Evolutionary conservation across 768 basidiomycete genomes (phyloP), one percentile per base, ranked within the genome.

Genomic region (Cytidiella melzeri): DNA sequence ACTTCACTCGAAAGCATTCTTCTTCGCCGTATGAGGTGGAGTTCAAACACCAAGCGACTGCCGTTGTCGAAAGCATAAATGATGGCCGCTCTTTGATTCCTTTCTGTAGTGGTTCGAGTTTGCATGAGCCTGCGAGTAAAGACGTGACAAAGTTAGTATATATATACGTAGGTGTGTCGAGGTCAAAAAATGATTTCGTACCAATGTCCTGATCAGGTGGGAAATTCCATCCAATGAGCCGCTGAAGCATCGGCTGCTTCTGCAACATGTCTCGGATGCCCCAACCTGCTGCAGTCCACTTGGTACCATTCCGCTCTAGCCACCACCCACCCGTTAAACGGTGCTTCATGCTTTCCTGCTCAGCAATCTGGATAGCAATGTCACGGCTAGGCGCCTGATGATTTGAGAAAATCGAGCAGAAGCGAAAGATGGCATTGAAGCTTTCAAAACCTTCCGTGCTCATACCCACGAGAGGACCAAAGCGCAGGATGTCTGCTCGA

Each of bases 371-470:
- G 3, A 15, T 11, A 9, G 53, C 52, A 38, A 57, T 61, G 41
- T 59, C 58, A 20, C 30, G 51, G 37, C 53, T 57, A 5, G 73
- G 73, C 0, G 72, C 68, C 13, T 64, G 66, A 26, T 72, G 73
- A 45, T 76, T 76, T 9, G 65, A 68, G 21, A 66, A 56, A 23
- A 75, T 59, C 2, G 68, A 72, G 40, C 69, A 72, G 13, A 60
- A 51, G 1, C 70, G 60, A 43, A 75, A 74, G 6, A 76, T 57
- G 5, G 64, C 65, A 56, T 76, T 75, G 53, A 63, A 76, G 42
- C 61, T 64, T 51, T 75, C 73, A 52, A 64, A 73, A 0, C 58
- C 45, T 51, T 75, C 72, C 0, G 70, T 74, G 59, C 47, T n/a
- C n/a, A 53, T 59, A 0, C 56, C 50, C 11, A 70, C 54, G 1